Conservation (phyloP, 306 rosid genomes). For the Lithocarpus polystachyus region DNA sequence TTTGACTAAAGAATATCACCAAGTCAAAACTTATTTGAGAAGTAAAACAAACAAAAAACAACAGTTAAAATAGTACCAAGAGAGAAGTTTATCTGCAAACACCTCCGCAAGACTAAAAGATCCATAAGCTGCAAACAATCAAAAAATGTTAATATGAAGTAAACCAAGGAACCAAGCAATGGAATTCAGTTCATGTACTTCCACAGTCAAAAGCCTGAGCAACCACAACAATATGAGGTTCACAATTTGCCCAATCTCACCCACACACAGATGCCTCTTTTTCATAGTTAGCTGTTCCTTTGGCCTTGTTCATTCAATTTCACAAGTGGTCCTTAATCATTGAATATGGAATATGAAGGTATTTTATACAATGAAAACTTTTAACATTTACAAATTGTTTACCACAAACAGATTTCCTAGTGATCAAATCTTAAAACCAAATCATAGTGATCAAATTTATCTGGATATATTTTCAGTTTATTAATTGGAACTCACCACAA, state of each 20-base stretch:
- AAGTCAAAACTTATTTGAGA: too few species aligned
- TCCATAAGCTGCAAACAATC: slow-evolving; percentile 55
- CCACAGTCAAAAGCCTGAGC: not conserved
- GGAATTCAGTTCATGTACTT: not conserved
- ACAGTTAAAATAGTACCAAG: slow-evolving; percentile 32
- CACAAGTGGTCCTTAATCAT: not conserved
- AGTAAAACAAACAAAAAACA: not conserved
- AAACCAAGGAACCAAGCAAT: not conserved
- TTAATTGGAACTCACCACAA: not conserved
- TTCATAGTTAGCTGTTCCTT: not conserved
- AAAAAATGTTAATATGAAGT: slow-evolving; percentile 2
- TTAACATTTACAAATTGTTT: not conserved
- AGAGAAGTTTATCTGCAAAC: slow-evolving; percentile 42
- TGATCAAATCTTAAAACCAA: not conserved
- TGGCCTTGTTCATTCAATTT: not conserved
- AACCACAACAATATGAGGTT: not conserved
- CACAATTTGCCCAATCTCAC: not conserved
- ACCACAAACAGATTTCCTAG: not conserved
- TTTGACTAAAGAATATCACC: too few species aligned
- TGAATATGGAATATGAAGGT: not conserved
- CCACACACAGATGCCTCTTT: not conserved
- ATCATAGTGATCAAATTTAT: not conserved
- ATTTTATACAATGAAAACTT: not conserved
- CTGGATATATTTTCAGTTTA: not conserved
- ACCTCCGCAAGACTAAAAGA: slow-evolving; percentile 53